phyloP scores from a whole-genome alignment of 169 alveolate species.

The Perkinsus olseni region DNA sequence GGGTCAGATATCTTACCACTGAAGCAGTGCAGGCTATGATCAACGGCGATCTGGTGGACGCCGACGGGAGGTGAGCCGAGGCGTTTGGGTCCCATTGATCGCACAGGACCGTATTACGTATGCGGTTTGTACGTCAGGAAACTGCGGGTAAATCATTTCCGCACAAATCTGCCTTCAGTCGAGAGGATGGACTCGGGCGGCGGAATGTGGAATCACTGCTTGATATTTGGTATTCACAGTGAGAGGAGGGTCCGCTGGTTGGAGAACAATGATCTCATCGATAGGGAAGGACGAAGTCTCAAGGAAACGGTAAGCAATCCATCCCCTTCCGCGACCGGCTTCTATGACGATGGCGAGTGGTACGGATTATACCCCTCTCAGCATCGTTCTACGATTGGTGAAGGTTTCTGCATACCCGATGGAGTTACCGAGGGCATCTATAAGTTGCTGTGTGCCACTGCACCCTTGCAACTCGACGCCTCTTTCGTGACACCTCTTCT shows the following conservation, averaged over 20 bases:
- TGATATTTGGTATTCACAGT: background rate
- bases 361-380: background rate
- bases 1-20: background rate
- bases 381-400: background rate
- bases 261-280: background rate
- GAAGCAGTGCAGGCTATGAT: background rate
- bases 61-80: background rate
- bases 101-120: background rate
- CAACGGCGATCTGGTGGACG: background rate
- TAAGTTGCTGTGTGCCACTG: background rate
- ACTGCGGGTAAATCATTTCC: background rate
- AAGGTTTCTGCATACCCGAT: background rate
- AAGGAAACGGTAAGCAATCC: background rate
- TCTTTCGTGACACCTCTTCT: background rate
- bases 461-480: background rate
- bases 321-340: no score
- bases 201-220: background rate
- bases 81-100: no score
- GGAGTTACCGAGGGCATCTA: background rate
- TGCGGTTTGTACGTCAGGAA: background rate
- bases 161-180: background rate
- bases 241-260: background rate
- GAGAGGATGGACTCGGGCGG: background rate
- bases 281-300: background rate
- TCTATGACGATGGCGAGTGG: background rate